These are phyloP conservation scores for Bacterosira constricta DNA, from an alignment of 108 stramenopile genomes.

Conservation along the genomic window DNA sequence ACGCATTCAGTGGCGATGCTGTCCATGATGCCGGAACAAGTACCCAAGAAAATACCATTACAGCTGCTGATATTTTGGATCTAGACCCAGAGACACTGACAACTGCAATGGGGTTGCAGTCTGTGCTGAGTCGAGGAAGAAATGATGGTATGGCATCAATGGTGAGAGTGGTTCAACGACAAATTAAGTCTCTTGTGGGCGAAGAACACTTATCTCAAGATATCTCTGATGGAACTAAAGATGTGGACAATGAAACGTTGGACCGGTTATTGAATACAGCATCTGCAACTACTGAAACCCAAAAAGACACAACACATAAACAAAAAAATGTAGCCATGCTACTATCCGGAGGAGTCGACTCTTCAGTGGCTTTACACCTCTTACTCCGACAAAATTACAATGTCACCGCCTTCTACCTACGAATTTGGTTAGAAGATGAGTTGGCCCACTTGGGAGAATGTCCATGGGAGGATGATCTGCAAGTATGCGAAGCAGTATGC, in stretches of 20 bases:
- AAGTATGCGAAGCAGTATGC: conserved; percentile 85
- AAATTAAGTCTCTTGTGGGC: conserved; percentile 42
- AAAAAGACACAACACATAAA: not conserved
- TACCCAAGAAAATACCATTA: conserved; percentile 5
- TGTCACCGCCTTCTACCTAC: conserved; percentile 95
- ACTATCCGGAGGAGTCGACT: conserved; percentile 96
- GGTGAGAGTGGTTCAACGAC: conserved; percentile 64
- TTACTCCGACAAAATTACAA: conserved; percentile 83
- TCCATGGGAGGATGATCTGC: conserved; percentile 94
- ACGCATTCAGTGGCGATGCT: conserved; percentile 15
- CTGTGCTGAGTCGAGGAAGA: conserved; percentile 64
- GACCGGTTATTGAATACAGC: not conserved
- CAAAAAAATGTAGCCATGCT: conserved; percentile 85
- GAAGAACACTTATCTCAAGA: not conserved
- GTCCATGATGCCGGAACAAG: not conserved
- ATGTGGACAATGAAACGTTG: not conserved
- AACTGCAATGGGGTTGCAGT: conserved; percentile 55
- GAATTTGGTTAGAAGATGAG: conserved; percentile 98
- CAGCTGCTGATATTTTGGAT: conserved; percentile 49
- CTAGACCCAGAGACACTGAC: conserved; percentile 60
- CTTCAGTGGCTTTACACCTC: conserved; percentile 91
- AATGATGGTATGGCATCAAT: conserved; percentile 89
- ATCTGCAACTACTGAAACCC: not conserved
- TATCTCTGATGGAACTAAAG: not conserved
- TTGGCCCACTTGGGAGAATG: conserved; percentile 92